phyloP scores from a whole-genome alignment of 805 yeast genomes.

The Wickerhamomyces kurtzmanii region DNA sequence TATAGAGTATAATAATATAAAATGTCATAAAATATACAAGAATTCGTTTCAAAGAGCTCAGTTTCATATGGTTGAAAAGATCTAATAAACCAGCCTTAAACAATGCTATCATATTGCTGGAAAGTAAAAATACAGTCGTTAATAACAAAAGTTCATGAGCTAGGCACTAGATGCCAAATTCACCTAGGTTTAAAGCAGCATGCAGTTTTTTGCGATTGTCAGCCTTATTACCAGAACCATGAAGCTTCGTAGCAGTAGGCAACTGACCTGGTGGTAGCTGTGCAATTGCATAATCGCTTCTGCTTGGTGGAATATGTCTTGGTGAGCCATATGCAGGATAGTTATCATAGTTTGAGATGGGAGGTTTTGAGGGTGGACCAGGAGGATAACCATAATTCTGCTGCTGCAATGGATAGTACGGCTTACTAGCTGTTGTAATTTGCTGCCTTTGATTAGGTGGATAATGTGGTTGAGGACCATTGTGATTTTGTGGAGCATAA shows the following conservation, averaged over 20 bases:
- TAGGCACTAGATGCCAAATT: constrained; percentile 67
- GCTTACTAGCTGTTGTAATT: constrained; percentile 10
- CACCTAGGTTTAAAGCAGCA: constrained; percentile 54
- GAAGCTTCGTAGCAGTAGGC: constrained; percentile 32
- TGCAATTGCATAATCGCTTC: constrained; percentile 33
- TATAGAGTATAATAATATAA: neutral
- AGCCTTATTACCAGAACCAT: constrained; percentile 26
- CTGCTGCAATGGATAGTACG: constrained; percentile 17
- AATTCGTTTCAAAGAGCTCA: no score
- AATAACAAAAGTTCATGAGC: constrained; percentile 1
- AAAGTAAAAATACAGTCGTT: no score
- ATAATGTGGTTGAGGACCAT: constrained; percentile 7
- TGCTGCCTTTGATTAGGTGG: no score
- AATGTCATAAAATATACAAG: neutral
- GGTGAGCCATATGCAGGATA: constrained; percentile 3
- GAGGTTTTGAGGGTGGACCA: constrained; percentile 9
- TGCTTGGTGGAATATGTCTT: constrained; percentile 15
- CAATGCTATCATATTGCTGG: no score
- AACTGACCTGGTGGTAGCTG: constrained; percentile 35
- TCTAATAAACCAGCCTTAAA: no score
- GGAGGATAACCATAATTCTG: constrained; percentile 10
- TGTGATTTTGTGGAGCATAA: constrained; percentile 14
- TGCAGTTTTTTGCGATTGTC: constrained; percentile 49
- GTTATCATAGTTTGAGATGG: constrained; percentile 7
- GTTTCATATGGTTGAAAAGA: no score